A percentile compares a stretch with the other conserved stretches of the same genome.
Conservation (phyloP, 2,329 filamentous ascomycete species). For the Fusarium transvaalense region DNA sequence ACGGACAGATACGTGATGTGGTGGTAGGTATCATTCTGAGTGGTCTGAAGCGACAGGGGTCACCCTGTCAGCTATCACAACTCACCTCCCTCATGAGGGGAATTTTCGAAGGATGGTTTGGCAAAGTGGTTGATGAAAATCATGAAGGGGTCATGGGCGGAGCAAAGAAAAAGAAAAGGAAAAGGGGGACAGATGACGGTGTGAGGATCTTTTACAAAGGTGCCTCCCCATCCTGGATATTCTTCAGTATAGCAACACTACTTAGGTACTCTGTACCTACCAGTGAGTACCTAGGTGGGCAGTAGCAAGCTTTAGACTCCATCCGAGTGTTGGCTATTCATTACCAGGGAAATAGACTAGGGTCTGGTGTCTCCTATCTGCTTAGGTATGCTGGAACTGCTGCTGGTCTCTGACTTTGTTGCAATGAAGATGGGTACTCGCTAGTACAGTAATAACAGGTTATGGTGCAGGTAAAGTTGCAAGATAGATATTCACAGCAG, state of each 20-base stretch:
- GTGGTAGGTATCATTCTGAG: constrained; percentile 14
- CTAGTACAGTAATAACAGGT: neutral
- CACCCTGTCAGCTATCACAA: constrained; percentile 23
- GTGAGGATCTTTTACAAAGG: neutral
- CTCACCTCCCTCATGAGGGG: constrained; percentile 4
- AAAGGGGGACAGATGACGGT: neutral
- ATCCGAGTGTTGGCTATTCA: neutral
- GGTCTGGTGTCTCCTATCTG: neutral
- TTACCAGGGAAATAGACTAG: constrained; percentile 8
- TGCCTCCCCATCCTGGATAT: neutral
- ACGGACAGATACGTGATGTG: constrained; percentile 11
- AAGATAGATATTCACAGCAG: constrained; percentile 1
- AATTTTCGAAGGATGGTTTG: constrained; percentile 2
- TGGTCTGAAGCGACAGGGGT: constrained; percentile 25
- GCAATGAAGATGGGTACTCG: constrained; percentile 7
- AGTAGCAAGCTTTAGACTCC: neutral
- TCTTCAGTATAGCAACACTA: neutral
- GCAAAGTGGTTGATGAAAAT: neutral
- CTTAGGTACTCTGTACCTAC: no score
- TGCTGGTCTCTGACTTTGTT: neutral
- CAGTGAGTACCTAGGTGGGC: neutral
- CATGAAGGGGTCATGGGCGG: neutral
- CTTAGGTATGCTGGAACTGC: neutral
- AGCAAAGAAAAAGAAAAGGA: neutral
- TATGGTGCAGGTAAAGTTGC: constrained; percentile 1